These are phyloP conservation scores for Escovopsis sp. DNA, from an alignment of 2,329 filamentous ascomycete species.

Conservation along the genomic window DNA sequence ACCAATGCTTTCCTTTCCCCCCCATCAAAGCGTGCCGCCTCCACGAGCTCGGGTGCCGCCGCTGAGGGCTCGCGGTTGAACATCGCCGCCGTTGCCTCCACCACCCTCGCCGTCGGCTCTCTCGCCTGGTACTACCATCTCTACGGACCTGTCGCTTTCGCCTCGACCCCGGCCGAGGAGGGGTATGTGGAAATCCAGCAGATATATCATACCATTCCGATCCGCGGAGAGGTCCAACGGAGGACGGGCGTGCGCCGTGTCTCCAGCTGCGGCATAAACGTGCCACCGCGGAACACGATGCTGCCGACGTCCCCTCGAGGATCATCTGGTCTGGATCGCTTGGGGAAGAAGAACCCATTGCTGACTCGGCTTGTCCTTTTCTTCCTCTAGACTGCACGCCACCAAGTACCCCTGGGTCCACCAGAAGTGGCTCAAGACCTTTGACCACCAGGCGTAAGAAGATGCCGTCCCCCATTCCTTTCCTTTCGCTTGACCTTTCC, in stretches of 20 bases:
- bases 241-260: neutral
- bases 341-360: conserved; percentile 5
- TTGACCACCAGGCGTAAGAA: conserved; percentile 89
- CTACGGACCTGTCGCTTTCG: conserved; percentile 76
- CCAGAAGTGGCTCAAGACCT: conserved; percentile 81
- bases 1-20: conserved; percentile 16
- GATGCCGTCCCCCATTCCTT: conserved; percentile 2
- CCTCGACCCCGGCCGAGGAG: conserved; percentile 90
- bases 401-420: conserved; percentile 95
- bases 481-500: too few relatives aligned
- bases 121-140: conserved; percentile 96
- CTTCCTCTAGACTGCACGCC: conserved; percentile 59
- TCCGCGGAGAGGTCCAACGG: neutral
- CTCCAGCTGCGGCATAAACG: conserved; percentile 21
- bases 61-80: conserved; percentile 65
- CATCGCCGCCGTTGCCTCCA: conserved; percentile 74
- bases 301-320: too few relatives aligned
- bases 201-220: neutral
- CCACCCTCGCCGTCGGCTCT: conserved; percentile 72
- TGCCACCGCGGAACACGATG: conserved; percentile 4
- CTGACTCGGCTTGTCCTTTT: conserved; percentile 11
- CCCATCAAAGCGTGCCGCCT: conserved; percentile 43
- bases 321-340: too few relatives aligned
- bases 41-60: conserved; percentile 60
- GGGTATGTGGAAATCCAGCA: conserved; percentile 53